phyloP scores from a whole-genome alignment of 441 rosid species.

The Syzygium syzygioides region DNA sequence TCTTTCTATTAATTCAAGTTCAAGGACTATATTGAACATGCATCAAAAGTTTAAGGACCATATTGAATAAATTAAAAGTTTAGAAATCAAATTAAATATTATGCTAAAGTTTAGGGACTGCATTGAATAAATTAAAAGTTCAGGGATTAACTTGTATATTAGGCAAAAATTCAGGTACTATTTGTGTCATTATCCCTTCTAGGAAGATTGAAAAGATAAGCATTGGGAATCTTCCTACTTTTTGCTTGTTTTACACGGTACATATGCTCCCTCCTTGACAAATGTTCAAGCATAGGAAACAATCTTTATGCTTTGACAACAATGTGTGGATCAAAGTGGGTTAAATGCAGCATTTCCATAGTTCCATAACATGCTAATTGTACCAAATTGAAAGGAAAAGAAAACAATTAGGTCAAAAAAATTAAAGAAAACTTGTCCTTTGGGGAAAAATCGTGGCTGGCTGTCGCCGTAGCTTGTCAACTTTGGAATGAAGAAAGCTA shows the following conservation, averaged over 20 bases:
- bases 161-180: no score
- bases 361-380: background rate
- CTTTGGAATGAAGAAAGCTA: background rate
- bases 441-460: background rate
- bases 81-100: no score
- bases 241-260: background rate
- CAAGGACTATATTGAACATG: no score
- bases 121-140: no score
- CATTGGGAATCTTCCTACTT: background rate
- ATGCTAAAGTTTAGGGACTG: no score
- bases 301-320: background rate
- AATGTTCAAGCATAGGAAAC: background rate
- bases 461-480: background rate
- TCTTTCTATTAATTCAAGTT: no score
- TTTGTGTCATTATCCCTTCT: no score
- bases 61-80: no score
- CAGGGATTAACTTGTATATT: no score
- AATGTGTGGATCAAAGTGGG: background rate
- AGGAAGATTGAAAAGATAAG: background rate
- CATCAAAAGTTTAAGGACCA: no score
- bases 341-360: background rate
- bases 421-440: background rate
- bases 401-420: background rate
- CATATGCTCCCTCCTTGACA: background rate
- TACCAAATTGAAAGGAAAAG: background rate